These are phyloP conservation scores for Candida tropicalis DNA, from an alignment of 1,139 yeast genomes.

Conservation along the genomic window DNA sequence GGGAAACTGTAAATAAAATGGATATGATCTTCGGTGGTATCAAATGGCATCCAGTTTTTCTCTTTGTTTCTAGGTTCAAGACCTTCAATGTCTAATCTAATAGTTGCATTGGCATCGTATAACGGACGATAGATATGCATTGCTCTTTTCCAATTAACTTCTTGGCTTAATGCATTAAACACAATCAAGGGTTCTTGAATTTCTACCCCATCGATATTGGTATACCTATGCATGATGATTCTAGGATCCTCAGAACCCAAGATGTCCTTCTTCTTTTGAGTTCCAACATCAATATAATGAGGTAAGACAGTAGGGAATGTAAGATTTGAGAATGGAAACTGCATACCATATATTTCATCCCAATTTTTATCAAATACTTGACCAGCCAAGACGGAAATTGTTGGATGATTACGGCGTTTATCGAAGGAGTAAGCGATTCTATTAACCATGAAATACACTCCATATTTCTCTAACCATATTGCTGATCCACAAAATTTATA, in stretches of 20 bases:
- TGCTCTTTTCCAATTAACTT: conserved; percentile 26
- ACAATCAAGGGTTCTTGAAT: conserved; percentile 47
- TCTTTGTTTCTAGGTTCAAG: conserved; percentile 22
- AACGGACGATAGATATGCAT: conserved; percentile 37
- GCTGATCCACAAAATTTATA: conserved; percentile 35
- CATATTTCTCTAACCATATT: conserved; percentile 36
- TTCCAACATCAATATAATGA: conserved; percentile 25
- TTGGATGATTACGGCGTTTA: conserved; percentile 25
- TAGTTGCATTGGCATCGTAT: conserved; percentile 22
- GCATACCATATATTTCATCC: conserved; percentile 26
- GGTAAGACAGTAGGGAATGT: conserved; percentile 30
- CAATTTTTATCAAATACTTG: conserved; percentile 32
- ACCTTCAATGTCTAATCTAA: conserved; percentile 28
- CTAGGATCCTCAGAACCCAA: conserved; percentile 51
- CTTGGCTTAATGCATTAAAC: conserved; percentile 39
- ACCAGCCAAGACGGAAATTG: conserved; percentile 27
- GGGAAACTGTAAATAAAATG: conserved; percentile 25
- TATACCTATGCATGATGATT: conserved; percentile 33
- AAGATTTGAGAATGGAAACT: conserved; percentile 23
- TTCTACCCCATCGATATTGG: conserved; percentile 25
- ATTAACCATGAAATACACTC: conserved; percentile 35
- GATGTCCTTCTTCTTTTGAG: conserved; percentile 18
- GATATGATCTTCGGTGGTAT: conserved; percentile 22
- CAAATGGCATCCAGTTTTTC: conserved; percentile 50
- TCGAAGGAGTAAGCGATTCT: conserved; percentile 28